phyloP scores from a whole-genome alignment of 768 basidiomycete genomes.

The Lactifluus volemus region DNA sequence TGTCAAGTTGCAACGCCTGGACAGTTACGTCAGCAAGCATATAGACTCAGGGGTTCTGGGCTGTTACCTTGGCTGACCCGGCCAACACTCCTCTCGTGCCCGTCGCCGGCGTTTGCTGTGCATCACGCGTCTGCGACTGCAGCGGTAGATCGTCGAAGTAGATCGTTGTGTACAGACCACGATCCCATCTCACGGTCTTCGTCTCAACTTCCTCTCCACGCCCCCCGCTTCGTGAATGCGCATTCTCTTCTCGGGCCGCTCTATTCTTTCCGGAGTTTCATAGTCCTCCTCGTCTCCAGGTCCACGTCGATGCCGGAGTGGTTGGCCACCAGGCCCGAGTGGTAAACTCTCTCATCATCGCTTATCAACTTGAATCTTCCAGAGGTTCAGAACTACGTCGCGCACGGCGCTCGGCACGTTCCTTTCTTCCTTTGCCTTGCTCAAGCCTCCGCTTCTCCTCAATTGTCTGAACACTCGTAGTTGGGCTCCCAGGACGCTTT shows the following conservation, averaged over 20 bases:
- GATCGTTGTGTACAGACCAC: conserved; percentile 51
- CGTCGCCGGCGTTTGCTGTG: conserved; percentile 32
- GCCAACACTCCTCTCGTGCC: conserved; percentile 58
- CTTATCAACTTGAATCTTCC: conserved; percentile 18
- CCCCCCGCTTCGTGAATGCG: conserved; percentile 26
- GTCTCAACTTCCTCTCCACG: conserved; percentile 25
- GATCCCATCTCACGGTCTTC: conserved; percentile 71
- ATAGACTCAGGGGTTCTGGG: neutral
- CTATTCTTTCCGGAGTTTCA: conserved; percentile 48
- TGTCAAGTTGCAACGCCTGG: conserved; percentile 56
- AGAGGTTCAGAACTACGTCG: conserved; percentile 25
- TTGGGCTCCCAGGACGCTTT: conserved; percentile 66
- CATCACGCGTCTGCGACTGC: conserved; percentile 32
- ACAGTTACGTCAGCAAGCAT: neutral
- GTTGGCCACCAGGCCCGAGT: conserved; percentile 26
- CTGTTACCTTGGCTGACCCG: conserved; percentile 52
- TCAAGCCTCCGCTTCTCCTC: conserved; percentile 62
- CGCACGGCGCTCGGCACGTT: conserved; percentile 55
- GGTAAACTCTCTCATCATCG: conserved; percentile 24
- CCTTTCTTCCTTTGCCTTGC: conserved; percentile 41
- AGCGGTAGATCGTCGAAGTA: conserved; percentile 57
- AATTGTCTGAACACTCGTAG: conserved; percentile 61
- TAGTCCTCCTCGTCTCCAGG: conserved; percentile 82
- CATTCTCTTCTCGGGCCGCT: conserved; percentile 33
- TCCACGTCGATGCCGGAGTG: conserved; percentile 44